Base-by-base conservation (phyloP, 768 basidiomycete genomes). In the Pleurotus eryngii region DNA sequence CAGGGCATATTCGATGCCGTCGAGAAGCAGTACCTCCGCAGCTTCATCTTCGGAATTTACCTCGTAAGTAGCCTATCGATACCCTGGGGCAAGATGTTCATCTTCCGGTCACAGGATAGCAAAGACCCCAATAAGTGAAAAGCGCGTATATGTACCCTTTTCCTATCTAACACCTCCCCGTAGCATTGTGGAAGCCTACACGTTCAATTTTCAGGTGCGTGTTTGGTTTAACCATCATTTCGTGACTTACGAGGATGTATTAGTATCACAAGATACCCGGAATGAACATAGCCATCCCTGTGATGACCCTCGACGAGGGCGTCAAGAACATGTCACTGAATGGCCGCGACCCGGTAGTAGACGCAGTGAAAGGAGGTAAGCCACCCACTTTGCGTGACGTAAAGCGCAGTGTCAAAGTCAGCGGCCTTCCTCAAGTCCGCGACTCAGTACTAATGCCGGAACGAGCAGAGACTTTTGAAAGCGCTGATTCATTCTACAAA, bases 171-270 rank as follows among this genome's bases (percentile, higher is more conserved):
- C 22, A 59, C 46, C 40, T 27, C 59, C 26, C 30, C 11, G 15
- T 61, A 94, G 92, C 71, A 88, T 94, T 56, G 80, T 93, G 20
- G 92, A 94, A 68, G 87, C 92, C 12, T 94, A 92, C 65, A 92
- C 90, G 0, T 94, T 94, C 73, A 89, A 92, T 65, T 92, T 94
- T 64, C 81, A 85, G 62, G 90, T 88, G 62, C 59, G 73, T 37
- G 30, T 35, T 35, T 35, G 11, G 30, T 35, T 9, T 35, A 22
- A n/a, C 17, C 12, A 7, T 15, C 37, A 40, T 20, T 54, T 12
- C 26, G 18, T 35, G 30, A 11, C 9, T 35, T 35, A 35, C 30
- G 30, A 35, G 4, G 9, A 37, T 11, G 37, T 43, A 39, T 2
- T 50, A 93, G 92, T 94, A 94, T 66, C 79, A 85, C 64, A 78